Base-by-base conservation (phyloP, 1,139 yeast genomes). In the Pichia terricola region DNA sequence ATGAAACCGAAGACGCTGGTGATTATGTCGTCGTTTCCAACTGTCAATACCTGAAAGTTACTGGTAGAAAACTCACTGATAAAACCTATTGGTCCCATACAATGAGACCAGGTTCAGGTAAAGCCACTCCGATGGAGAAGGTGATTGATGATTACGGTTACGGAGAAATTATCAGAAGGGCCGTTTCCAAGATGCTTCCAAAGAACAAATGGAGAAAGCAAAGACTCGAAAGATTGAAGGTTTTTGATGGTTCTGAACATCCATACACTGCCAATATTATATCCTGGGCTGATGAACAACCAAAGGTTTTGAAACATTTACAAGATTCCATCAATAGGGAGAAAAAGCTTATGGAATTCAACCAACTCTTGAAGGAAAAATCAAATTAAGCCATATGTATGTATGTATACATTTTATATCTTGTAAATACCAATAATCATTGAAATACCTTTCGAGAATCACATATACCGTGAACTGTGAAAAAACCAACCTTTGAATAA, bases 21-120 rank as follows among this genome's bases (percentile, higher is more conserved):
- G 99, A 91, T 64, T 91, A 89, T 58, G 96, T 91, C 22, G 97
- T 91, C 22, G 96, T 91, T 2, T 85, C 97, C 10, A 91, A 91
- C 68, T 88, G 96, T 59, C 76, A 86, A 49, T 78, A 79, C 54
- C 63, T 94, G 56, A 80, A 79, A 56, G 73, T 83, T 22, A 81
- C 96, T 0, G 97, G 97, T 50, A 81, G 79, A 53, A 91, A 91
- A 63, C 63, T 89, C 62, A 68, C 79, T 47, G 82, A 89, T 47
- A 89, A 86, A 65, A 72, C 79, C n/a, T 91, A 91, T 68, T 82
- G 95, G 83, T 75, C 86, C 45, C 99, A 94, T 63, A 82, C 91
- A 34, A 77, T 84, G 3, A 79, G 86, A 58, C 97, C 97, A 2
- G 98, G 98, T 44, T 80, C 89, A 34, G 75, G 91, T 57, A 83